phyloP scores from a whole-genome alignment of 495 filamentous ascomycete genomes.

The Penicillium alfredii region DNA sequence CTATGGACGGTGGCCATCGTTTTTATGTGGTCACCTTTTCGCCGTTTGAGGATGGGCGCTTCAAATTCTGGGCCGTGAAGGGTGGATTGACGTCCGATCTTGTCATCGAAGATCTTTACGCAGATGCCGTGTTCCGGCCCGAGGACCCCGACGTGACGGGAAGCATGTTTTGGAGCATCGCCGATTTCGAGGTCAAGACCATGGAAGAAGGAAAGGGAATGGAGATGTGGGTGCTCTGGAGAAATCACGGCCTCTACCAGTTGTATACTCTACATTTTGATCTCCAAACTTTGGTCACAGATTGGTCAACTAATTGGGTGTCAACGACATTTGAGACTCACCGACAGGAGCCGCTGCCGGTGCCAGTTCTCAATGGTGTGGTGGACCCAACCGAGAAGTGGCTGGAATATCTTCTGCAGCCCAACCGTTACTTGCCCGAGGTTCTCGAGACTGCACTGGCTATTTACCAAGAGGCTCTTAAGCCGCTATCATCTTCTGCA shows the following conservation, averaged over 20 bases:
- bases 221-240: slow-evolving; percentile 83
- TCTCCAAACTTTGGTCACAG: slow-evolving; percentile 41
- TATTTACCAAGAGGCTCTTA: slow-evolving; percentile 61
- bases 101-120: slow-evolving; percentile 64
- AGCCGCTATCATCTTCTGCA: slow-evolving; percentile 30
- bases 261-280: slow-evolving; percentile 60
- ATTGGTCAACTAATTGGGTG: slow-evolving; percentile 70
- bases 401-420: slow-evolving; percentile 65
- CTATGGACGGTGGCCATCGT: slow-evolving; percentile 50
- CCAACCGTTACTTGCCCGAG: slow-evolving; percentile 66
- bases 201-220: slow-evolving; percentile 46
- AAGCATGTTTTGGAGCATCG: slow-evolving; percentile 78
- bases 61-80: slow-evolving; percentile 89
- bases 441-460: slow-evolving; percentile 77
- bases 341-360: slow-evolving; percentile 46
- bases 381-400: slow-evolving; percentile 48
- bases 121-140: slow-evolving; percentile 56
- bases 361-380: slow-evolving; percentile 53
- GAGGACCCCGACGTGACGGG: slow-evolving; percentile 60
- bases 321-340: slow-evolving; percentile 60
- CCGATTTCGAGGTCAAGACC: slow-evolving; percentile 68
- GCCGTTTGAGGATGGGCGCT: slow-evolving; percentile 75
- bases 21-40: slow-evolving; percentile 82
- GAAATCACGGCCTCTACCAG: slow-evolving; percentile 71
- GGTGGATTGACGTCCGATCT: slow-evolving; percentile 56